These are phyloP conservation scores for Neurospora africana DNA, from an alignment of 495 filamentous ascomycete species.

Conservation along the genomic window DNA sequence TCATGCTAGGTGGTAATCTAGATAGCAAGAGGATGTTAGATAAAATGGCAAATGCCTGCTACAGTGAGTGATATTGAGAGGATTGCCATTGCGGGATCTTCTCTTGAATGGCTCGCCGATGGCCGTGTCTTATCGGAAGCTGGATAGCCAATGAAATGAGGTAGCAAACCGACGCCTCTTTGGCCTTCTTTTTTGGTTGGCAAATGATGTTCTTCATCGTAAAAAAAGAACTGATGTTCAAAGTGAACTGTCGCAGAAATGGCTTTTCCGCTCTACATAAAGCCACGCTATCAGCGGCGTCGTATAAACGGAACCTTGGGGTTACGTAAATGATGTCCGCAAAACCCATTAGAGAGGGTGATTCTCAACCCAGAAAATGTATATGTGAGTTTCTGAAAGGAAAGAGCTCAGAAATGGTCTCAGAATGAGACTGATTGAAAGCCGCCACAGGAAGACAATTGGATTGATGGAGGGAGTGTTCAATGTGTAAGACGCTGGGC, in stretches of 20 bases:
- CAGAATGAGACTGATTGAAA: not conserved
- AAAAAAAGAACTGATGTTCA: not conserved
- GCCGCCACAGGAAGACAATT: not conserved
- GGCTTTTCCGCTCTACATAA: not conserved
- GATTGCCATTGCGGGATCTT: not conserved
- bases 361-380: not conserved
- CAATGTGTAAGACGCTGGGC: not conserved
- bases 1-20: not conserved
- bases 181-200: not conserved
- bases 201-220: not conserved
- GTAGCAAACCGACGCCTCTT: slow-evolving; percentile 1
- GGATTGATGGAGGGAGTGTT: not conserved
- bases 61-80: not conserved
- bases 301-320: not conserved
- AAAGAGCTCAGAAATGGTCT: not conserved
- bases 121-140: slow-evolving; percentile 11
- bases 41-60: not conserved
- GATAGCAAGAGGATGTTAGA: not conserved
- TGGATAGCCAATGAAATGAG: slow-evolving; percentile 10
- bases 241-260: not conserved
- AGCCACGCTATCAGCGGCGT: not conserved
- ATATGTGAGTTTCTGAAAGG: not conserved
- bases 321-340: not conserved
- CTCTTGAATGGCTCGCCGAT: not conserved
- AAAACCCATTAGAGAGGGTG: not conserved